Evolutionary conservation across 179 eudicot genomes (phyloP), one percentile per base, ranked within the genome.

Genomic region (Beta corolliflora): DNA sequence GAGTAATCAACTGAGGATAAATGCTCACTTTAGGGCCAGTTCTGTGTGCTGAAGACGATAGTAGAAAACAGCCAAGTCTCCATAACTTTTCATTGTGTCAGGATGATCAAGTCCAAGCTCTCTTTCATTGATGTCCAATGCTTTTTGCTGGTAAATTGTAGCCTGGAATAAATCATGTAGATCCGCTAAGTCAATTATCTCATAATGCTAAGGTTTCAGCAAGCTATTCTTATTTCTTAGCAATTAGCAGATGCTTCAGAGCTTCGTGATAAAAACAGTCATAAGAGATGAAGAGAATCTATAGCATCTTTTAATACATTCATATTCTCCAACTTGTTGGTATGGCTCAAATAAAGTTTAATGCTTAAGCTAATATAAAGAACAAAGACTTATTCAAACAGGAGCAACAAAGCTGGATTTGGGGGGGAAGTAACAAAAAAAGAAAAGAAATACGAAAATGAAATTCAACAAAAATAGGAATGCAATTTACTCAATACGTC

Each of bases 101-200:
- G 99, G 99, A 89, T 97, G 99, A 90, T 97, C 99, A 88, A 97
- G 92, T 58, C 98, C 99, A 64, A 97, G 90, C 84, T 97, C 99
- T 84, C 99, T 89, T 87, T 97, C 99, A 82, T 97, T 97, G 78
- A 97, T 97, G 82, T 97, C 99, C 95, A 97, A 88, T 56, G 99
- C 99, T 84, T 97, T 97, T 87, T 97, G 99, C 90, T 97, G 99
- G 87, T 97, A 97, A 77, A 97, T 93, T 75, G 98, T 97, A 36
- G 99, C 99, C 99, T 97, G 93, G 19, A 73, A 36, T 5, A 75
- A 12, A 75, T 31, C 31, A 55, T 25, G 29, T 0, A 25, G 29
- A 25, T 25, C 29, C 29, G 29, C 29, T 25, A 25, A 25, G 29
- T 25, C 29, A 1, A 25, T 25, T 25, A 25, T 69, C 59, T 67